Evolutionary conservation across 2,329 filamentous ascomycete genomes (phyloP).

Genomic region (Microascus cirrosus): DNA sequence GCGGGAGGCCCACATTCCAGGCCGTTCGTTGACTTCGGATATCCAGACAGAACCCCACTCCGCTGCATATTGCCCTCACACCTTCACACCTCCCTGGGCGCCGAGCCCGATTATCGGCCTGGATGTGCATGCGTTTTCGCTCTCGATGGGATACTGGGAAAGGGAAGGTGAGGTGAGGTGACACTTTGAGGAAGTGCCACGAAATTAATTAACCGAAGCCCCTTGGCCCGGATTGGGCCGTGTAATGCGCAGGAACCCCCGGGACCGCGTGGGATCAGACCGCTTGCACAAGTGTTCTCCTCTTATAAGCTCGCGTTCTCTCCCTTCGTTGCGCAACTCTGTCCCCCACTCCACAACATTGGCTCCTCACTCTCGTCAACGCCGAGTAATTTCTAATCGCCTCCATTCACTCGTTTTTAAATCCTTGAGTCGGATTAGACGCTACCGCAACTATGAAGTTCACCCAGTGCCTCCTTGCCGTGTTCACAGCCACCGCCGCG

Average conservation of each 20-base stretch:
- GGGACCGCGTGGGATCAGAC: too few relatives aligned
- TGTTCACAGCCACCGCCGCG: constrained; percentile 4
- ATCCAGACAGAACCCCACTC: too few relatives aligned
- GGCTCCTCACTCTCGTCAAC: neutral
- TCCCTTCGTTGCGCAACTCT: neutral
- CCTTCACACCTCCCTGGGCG: neutral
- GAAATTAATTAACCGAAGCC: too few relatives aligned
- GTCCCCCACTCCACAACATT: neutral
- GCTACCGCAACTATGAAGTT: neutral
- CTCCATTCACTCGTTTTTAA: neutral
- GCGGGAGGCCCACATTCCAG: neutral
- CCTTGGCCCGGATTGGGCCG: neutral
- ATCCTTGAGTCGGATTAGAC: neutral
- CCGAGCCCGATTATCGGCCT: too few relatives aligned
- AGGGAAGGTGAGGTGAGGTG: too few relatives aligned
- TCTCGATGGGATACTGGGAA: too few relatives aligned
- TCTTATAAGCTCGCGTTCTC: too few relatives aligned
- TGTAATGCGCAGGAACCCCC: too few relatives aligned
- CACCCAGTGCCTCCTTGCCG: neutral
- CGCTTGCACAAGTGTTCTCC: too few relatives aligned
- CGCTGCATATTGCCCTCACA: too few relatives aligned
- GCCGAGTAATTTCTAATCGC: neutral
- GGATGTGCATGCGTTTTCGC: too few relatives aligned
- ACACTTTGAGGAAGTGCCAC: neutral
- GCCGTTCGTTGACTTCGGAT: neutral